phyloP scores from a whole-genome alignment of 371 early-diverging fungal genomes.

The Rhizopus arrhizus region DNA sequence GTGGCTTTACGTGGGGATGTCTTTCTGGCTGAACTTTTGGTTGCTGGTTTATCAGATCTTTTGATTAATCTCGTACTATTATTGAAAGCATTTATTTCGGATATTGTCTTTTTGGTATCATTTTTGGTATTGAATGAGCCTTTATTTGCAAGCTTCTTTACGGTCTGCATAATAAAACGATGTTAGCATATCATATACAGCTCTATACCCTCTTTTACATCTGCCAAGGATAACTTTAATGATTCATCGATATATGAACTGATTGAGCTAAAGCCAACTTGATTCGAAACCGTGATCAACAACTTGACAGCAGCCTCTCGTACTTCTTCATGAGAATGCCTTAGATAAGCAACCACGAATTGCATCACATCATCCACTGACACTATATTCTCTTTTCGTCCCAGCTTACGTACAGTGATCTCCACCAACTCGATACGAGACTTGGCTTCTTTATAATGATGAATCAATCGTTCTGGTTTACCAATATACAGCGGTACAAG shows the following conservation, averaged over 20 bases:
- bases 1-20: too few relatives aligned
- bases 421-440: constrained; percentile 58
- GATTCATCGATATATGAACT: constrained; percentile 38
- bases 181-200: neutral
- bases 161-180: constrained; percentile 16
- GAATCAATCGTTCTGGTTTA: constrained; percentile 42
- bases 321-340: constrained; percentile 68
- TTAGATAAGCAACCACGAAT: constrained; percentile 63
- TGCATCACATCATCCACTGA: constrained; percentile 54
- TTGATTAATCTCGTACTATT: neutral
- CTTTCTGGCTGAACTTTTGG: neutral
- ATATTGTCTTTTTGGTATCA: constrained; percentile 16
- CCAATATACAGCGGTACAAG: constrained; percentile 55
- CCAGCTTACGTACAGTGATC: constrained; percentile 52
- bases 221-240: constrained; percentile 30
- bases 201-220: constrained; percentile 14
- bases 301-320: constrained; percentile 66
- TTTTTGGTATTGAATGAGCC: constrained; percentile 9
- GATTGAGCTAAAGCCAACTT: constrained; percentile 35
- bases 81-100: constrained; percentile 16
- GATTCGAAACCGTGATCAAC: constrained; percentile 53
- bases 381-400: constrained; percentile 30
- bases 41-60: neutral
- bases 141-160: constrained; percentile 32
- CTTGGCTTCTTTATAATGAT: constrained; percentile 40